Conservation (phyloP, 805 yeast species). For the Sugiyamaella qingdaonensis region DNA sequence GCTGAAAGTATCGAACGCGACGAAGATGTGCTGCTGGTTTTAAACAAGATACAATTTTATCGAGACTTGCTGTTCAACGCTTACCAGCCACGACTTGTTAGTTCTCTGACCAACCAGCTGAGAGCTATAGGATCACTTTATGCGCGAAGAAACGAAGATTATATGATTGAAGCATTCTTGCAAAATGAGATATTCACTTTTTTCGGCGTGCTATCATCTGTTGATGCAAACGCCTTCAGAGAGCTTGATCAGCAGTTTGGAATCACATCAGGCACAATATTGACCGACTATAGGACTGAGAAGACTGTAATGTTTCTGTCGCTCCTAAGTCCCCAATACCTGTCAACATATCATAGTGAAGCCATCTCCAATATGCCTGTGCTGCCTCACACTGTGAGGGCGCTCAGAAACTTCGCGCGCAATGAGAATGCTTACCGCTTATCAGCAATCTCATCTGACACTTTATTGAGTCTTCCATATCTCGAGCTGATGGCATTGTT, state of each 20-base stretch:
- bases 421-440: slow-evolving; percentile 22
- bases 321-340: slow-evolving; percentile 25
- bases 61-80: slow-evolving; percentile 25
- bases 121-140: slow-evolving; percentile 24
- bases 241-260: slow-evolving; percentile 24
- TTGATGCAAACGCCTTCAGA: slow-evolving; percentile 25
- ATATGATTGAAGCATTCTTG: slow-evolving; percentile 16
- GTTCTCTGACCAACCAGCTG: slow-evolving; percentile 17
- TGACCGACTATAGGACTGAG: neutral
- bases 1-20: slow-evolving; percentile 22
- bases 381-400: slow-evolving; percentile 24
- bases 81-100: slow-evolving; percentile 15
- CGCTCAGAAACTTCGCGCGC: slow-evolving; percentile 27
- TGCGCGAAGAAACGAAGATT: slow-evolving; percentile 5
- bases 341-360: slow-evolving; percentile 20
- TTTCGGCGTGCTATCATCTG: slow-evolving; percentile 24
- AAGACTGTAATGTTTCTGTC: slow-evolving; percentile 27
- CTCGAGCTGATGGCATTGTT: slow-evolving; percentile 27
- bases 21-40: slow-evolving; percentile 32
- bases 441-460: slow-evolving; percentile 18
- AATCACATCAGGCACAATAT: slow-evolving; percentile 16
- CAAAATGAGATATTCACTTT: slow-evolving; percentile 27
- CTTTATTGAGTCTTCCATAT: slow-evolving; percentile 26
- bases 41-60: slow-evolving; percentile 33
- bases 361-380: slow-evolving; percentile 24